Conservation (phyloP, 257 asterid genomes). For the Ilex asprella region DNA sequence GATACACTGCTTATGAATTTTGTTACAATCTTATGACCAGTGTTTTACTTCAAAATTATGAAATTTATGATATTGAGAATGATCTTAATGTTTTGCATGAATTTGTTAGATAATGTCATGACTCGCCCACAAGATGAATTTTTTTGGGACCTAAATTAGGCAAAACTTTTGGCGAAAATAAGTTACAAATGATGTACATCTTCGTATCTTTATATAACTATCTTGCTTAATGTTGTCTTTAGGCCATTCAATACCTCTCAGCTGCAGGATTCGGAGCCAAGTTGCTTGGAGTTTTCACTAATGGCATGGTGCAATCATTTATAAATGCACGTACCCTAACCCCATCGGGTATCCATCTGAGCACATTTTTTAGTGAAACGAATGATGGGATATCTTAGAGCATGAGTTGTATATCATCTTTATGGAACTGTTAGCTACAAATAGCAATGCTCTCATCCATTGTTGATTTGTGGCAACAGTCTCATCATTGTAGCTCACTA, state of each 20-base stretch:
- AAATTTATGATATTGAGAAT: neutral
- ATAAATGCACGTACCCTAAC: constrained; percentile 80
- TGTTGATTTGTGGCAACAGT: no score
- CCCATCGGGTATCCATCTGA: constrained; percentile 55
- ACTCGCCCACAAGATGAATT: neutral
- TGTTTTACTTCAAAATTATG: no score
- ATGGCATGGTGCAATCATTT: constrained; percentile 98
- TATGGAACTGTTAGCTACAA: no score
- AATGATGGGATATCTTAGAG: no score
- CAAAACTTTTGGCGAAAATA: no score
- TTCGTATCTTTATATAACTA: neutral
- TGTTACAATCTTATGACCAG: no score
- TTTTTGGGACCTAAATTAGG: neutral
- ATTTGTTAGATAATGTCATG: neutral
- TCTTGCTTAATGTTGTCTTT: constrained; percentile 19
- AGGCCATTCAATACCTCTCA: constrained; percentile 92
- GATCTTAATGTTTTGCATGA: neutral
- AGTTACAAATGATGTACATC: neutral
- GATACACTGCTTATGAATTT: no score
- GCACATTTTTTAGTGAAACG: neutral
- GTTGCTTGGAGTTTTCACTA: constrained; percentile 91
- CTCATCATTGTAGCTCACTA: no score
- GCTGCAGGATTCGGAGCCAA: constrained; percentile 98
- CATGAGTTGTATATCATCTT: no score
- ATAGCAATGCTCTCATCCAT: no score